Base-by-base conservation (phyloP, 2,329 filamentous ascomycete species). In the Colletotrichum sp. region DNA sequence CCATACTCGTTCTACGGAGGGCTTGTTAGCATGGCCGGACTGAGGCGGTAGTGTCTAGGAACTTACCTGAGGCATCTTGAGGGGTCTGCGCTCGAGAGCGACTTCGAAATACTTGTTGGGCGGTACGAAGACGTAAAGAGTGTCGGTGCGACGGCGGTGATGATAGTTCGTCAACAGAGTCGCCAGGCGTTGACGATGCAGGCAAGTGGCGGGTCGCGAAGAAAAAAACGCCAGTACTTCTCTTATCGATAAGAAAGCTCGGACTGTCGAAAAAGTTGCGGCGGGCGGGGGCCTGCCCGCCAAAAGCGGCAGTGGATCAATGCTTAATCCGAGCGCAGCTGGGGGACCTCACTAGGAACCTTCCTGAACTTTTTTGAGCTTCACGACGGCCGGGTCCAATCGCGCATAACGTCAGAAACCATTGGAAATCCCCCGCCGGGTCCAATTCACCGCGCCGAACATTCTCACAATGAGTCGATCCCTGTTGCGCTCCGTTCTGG, bases 401-500 rank as follows among this genome's bases (percentile, higher is more conserved):
- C 22, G 71, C 36, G 70, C 36, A 30, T 27, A 74, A 44, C 62
- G n/a, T 30, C 34, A 36, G 27, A 69, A 34, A 55, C 67, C 64
- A 76, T 32, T 64, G 13, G 64, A 39, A 72, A 49, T 32, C 44
- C 25, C 55, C n/a, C 49, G 59, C 25, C 25, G 44, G 32, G 52
- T 62, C 13, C 72, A 63, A 62, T 66, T 61, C 32, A 52, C 65
- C 52, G 9, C 25, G 15, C 19, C n/a, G 5, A 7, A 19, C 22
- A n/a, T 30, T 8, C 44, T 22, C 30, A 81, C 61, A 63, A 91
- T 92, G 90, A 91, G 89, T 83, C 89, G 91, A 82, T 88, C 90
- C 78, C 85, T 94, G 77, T 88, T 93, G 79, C 90, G 91, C 87
- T 93, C 92, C 85, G 85, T 92, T 63, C 83, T 92, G 85, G 92